A percentile compares a stretch with the other conserved stretches of the same genome.
Evolutionary conservation across 2,329 filamentous ascomycete genomes (phyloP).

Genomic region (Sphaerulina musiva): DNA sequence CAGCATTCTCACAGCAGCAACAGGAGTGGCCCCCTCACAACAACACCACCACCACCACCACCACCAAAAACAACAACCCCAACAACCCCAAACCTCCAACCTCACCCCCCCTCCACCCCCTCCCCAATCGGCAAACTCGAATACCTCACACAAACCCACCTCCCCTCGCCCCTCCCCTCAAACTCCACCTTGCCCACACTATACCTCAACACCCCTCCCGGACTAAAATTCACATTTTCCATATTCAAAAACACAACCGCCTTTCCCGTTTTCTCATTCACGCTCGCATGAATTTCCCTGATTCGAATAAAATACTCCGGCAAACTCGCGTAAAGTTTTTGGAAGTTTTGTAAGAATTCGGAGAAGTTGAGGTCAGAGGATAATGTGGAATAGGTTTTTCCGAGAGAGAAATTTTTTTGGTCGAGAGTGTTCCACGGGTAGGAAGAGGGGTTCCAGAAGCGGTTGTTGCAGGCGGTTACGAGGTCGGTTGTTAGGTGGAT

Average conservation of each 20-base stretch:
- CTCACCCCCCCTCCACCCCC: not conserved
- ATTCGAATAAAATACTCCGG: not conserved
- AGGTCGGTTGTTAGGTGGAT: conserved; percentile 6
- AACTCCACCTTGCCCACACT: conserved; percentile 6
- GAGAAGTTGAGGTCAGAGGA: conserved; percentile 2
- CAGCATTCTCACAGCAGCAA: too few species aligned
- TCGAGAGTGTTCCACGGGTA: conserved; percentile 4
- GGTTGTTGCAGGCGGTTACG: not conserved
- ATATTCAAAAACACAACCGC: conserved; percentile 4
- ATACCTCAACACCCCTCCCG: conserved; percentile 5
- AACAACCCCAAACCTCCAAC: too few species aligned
- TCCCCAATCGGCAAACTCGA: conserved; percentile 7
- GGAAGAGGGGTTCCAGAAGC: not conserved
- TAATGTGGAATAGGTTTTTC: conserved; percentile 1
- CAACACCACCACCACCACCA: too few species aligned
- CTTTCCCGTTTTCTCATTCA: conserved; percentile 4
- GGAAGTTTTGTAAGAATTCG: not conserved
- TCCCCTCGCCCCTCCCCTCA: conserved; percentile 4
- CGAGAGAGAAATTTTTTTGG: not conserved
- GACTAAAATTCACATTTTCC: conserved; percentile 8
- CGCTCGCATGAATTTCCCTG: conserved; percentile 5
- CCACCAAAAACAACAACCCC: too few species aligned
- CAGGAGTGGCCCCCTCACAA: too few species aligned
- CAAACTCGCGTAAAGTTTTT: not conserved
- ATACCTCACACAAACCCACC: conserved; percentile 7